These are phyloP conservation scores for Cercophora newfieldiana DNA, from an alignment of 495 filamentous ascomycete genomes.

Conservation along the genomic window DNA sequence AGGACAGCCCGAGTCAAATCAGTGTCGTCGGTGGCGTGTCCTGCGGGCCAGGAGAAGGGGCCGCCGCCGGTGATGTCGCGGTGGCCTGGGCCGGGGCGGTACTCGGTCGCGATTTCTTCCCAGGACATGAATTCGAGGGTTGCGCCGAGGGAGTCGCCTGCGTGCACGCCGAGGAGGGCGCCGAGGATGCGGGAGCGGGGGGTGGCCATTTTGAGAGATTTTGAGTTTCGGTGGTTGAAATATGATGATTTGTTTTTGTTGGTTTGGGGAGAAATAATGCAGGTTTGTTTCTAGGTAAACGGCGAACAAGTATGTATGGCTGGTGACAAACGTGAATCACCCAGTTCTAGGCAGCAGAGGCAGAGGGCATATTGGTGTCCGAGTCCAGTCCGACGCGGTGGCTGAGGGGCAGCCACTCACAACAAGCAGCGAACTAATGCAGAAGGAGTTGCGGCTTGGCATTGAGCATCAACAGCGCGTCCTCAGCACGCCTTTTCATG, in stretches of 20 bases:
- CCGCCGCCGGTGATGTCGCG: conserved; percentile 35
- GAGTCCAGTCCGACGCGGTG: too few relatives aligned
- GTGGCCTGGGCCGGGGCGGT: conserved; percentile 24
- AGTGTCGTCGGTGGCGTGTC: conserved; percentile 26
- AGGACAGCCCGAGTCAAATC: conserved; percentile 21
- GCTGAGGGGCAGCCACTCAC: too few relatives aligned
- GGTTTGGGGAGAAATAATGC: too few relatives aligned
- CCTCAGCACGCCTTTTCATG: too few relatives aligned
- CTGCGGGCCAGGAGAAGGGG: conserved; percentile 28
- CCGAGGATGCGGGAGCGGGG: conserved; percentile 26
- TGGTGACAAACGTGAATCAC: too few relatives aligned
- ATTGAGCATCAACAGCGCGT: too few relatives aligned
- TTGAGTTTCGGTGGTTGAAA: too few relatives aligned
- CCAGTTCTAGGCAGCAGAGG: too few relatives aligned
- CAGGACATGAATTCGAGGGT: conserved; percentile 34
- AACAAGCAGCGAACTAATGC: background rate
- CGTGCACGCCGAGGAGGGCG: conserved; percentile 37
- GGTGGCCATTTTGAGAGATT: conserved; percentile 21
- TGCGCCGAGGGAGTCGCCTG: conserved; percentile 36
- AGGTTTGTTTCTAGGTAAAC: too few relatives aligned
- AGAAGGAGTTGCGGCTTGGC: background rate
- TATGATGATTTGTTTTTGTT: too few relatives aligned
- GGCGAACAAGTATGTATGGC: too few relatives aligned
- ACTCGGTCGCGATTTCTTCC: conserved; percentile 17
- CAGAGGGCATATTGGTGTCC: too few relatives aligned